A percentile compares a stretch with the other conserved stretches of the same genome.
These are phyloP conservation scores for Rhizomucor miehei DNA, from an alignment of 371 early-diverging fungal genomes.

Conservation along the genomic window DNA sequence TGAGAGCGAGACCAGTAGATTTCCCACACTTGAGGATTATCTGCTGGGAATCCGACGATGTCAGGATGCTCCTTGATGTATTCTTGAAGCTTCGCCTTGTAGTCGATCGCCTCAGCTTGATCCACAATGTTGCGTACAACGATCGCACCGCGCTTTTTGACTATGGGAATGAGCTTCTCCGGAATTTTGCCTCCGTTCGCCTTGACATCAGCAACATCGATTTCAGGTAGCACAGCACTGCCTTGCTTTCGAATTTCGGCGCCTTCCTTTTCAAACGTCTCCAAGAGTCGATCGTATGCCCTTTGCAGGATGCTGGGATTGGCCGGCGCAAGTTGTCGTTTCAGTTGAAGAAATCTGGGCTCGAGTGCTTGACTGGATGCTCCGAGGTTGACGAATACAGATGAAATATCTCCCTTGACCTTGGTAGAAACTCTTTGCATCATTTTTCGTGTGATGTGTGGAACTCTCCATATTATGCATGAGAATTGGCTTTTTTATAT, in stretches of 20 bases:
- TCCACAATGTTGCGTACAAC: slow-evolving; percentile 32
- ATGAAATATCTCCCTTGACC: slow-evolving; percentile 39
- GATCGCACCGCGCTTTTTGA: slow-evolving; percentile 31
- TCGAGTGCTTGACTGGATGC: slow-evolving; percentile 23
- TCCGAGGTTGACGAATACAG: slow-evolving; percentile 35
- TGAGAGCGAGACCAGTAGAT: slow-evolving; percentile 37
- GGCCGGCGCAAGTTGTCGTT: slow-evolving; percentile 21
- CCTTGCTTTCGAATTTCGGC: slow-evolving; percentile 26
- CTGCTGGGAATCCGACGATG: slow-evolving; percentile 28
- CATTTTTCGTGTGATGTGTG: background rate
- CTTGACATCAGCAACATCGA: slow-evolving; percentile 23
- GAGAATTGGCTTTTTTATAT: too few species aligned
- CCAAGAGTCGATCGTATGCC: slow-evolving; percentile 26
- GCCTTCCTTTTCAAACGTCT: slow-evolving; percentile 22
- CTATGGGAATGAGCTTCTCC: slow-evolving; percentile 13
- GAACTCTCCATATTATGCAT: too few species aligned
- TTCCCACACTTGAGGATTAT: slow-evolving; percentile 40
- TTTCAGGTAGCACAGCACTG: slow-evolving; percentile 26
- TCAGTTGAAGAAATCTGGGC: slow-evolving; percentile 22
- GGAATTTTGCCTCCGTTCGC: slow-evolving; percentile 34
- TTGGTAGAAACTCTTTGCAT: slow-evolving; percentile 17
- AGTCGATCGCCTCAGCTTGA: slow-evolving; percentile 23
- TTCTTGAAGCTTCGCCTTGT: slow-evolving; percentile 28
- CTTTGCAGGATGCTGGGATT: slow-evolving; percentile 19
- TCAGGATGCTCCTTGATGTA: slow-evolving; percentile 26